Evolutionary conservation across 2,329 filamentous ascomycete species (phyloP).

Genomic region (Sphaceloma murrayae): DNA sequence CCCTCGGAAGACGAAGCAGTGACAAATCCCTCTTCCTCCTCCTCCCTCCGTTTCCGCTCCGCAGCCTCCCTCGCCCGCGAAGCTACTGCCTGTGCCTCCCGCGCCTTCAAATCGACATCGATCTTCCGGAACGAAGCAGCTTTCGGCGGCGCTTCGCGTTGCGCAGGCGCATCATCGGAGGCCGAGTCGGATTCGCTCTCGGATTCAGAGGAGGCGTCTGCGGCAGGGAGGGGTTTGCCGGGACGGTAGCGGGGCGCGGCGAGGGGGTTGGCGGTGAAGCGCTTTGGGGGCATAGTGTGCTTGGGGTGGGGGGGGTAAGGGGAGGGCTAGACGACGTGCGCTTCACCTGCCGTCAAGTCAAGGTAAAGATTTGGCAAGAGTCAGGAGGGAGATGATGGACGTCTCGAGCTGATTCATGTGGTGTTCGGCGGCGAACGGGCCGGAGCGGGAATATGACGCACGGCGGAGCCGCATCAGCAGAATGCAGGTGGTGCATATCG

Average conservation of each 20-base stretch:
- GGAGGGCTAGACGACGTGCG: too few species aligned
- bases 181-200: slow-evolving; percentile 39
- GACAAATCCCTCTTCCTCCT: slow-evolving; percentile 50
- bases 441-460: too few species aligned
- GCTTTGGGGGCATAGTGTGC: slow-evolving; percentile 55
- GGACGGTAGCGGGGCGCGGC: slow-evolving; percentile 74
- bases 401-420: too few species aligned
- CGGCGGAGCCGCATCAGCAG: neutral
- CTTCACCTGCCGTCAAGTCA: too few species aligned
- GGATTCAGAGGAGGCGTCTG: slow-evolving; percentile 32
- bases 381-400: neutral
- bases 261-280: slow-evolving; percentile 87
- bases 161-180: slow-evolving; percentile 35
- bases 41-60: slow-evolving; percentile 25
- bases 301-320: too few species aligned
- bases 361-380: too few species aligned
- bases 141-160: slow-evolving; percentile 27
- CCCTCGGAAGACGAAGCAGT: slow-evolving; percentile 43
- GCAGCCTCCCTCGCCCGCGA: slow-evolving; percentile 24
- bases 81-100: slow-evolving; percentile 21
- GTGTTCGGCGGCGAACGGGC: too few species aligned
- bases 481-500: neutral
- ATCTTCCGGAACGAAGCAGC: slow-evolving; percentile 40
- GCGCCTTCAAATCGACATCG: slow-evolving; percentile 30
- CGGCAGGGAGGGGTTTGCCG: slow-evolving; percentile 60